Evolutionary conservation across 306 rosid genomes (phyloP), one percentile per base, ranked within the genome.

Genomic region (Canavalia gladiata): DNA sequence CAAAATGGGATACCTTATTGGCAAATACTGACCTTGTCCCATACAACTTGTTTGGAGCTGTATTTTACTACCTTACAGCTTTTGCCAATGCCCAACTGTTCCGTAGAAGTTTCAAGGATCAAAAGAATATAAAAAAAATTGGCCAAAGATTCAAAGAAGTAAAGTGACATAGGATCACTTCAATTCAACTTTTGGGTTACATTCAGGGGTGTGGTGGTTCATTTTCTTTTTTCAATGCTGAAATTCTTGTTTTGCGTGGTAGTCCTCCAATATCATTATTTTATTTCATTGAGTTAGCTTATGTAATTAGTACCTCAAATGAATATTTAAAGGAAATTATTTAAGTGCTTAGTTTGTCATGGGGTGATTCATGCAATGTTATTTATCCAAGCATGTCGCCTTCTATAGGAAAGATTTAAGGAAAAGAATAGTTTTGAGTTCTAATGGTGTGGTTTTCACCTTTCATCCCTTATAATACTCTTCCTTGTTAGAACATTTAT

Each of bases 1-100:
- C 39, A 46, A 69, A 58, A 67, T 50, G 42, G 42, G 71, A 75
- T 84, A 18, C 81, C 64, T 62, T 49, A 51, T 68, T 74, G 55
- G 65, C 82, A 74, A 65, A 72, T 75, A 64, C 42, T 65, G 29
- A 45, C 72, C n/a, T 28, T 67, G 62, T 76, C 72, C 49, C 60
- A 74, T 82, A 84, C 86, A 84, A 78, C 82, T 87, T 73, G 84
- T 70, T 73, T 73, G n/a, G 10, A 8, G 81, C 79, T 81, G 76
- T 77, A 77, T 7, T 45, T 54, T 45, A 13, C 69, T 35, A 49
- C 81, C 18, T 69, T 74, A 57, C 79, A 73, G 80, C 84, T 72
- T 87, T 83, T 72, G 42, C 49, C 70, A 41, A 81, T 46, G 78
- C 34, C 41, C 2, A 30, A 43, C 74, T 51, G 75, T 72, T 83